A percentile compares a stretch with the other conserved stretches of the same genome.
Evolutionary conservation across 495 filamentous ascomycete species (phyloP).

Genomic region (Penicillium verhagenii): DNA sequence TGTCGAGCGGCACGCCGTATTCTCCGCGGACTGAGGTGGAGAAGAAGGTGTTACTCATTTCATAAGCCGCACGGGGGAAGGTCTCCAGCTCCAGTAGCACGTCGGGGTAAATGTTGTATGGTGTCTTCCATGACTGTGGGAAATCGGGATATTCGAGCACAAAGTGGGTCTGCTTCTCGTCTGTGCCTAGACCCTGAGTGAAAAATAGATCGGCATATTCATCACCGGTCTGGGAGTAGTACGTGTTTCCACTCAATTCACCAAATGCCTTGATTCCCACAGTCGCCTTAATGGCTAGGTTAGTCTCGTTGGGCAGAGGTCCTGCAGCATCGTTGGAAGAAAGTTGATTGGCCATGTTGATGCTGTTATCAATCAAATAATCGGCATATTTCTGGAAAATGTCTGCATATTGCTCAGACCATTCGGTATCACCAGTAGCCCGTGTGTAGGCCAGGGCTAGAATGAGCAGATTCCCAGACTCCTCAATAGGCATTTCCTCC

Average conservation of each 20-base stretch:
- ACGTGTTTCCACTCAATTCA: constrained; percentile 31
- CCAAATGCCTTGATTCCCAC: constrained; percentile 54
- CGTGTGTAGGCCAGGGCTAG: constrained; percentile 42
- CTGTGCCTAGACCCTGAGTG: constrained; percentile 34
- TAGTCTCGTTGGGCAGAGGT: constrained; percentile 52
- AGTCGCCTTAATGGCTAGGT: constrained; percentile 57
- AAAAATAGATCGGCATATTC: constrained; percentile 42
- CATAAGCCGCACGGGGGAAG: constrained; percentile 36
- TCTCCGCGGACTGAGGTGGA: constrained; percentile 30
- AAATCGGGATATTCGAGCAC: constrained; percentile 39
- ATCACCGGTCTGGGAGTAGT: constrained; percentile 42
- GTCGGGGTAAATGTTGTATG: constrained; percentile 49
- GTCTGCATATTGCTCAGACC: constrained; percentile 31
- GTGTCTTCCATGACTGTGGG: constrained; percentile 38
- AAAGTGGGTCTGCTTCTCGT: constrained; percentile 43
- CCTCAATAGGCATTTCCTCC: constrained; percentile 50
- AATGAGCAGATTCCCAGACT: constrained; percentile 47
- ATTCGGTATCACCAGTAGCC: constrained; percentile 41
- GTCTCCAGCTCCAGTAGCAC: constrained; percentile 41
- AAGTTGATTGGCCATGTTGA: constrained; percentile 50
- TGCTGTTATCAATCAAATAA: constrained; percentile 49
- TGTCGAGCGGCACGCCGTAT: constrained; percentile 46
- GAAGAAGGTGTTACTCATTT: constrained; percentile 43
- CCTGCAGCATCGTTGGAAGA: constrained; percentile 57
- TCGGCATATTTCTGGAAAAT: constrained; percentile 48